Percentiles rank a stretch among this genome's conserved stretches.
These are phyloP conservation scores for Sclerotinia nivalis DNA, from an alignment of 2,329 filamentous ascomycete genomes.

Conservation along the genomic window DNA sequence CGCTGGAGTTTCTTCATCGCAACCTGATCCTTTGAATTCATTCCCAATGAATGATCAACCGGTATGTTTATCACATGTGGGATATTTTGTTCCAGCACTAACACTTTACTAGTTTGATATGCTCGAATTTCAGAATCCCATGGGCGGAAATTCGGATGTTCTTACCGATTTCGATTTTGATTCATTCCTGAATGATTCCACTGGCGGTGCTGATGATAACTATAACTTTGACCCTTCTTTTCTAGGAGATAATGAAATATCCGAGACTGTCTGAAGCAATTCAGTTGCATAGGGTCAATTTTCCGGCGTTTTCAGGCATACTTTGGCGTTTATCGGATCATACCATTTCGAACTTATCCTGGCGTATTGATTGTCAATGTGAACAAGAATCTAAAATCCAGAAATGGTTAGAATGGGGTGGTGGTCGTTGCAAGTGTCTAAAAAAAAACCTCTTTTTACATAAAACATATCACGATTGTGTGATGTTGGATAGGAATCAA, in stretches of 20 bases:
- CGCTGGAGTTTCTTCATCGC: conserved; percentile 48
- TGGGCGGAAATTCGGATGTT: conserved; percentile 54
- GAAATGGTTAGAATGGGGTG: conserved; percentile 23
- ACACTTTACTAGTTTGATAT: conserved; percentile 35
- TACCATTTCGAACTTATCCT: conserved; percentile 36
- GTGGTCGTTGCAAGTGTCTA: conserved; percentile 18
- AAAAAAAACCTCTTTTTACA: conserved; percentile 18
- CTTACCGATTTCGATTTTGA: conserved; percentile 69
- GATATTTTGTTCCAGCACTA: neutral
- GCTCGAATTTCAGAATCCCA: conserved; percentile 59
- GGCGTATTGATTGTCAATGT: conserved; percentile 37
- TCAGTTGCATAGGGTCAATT: conserved; percentile 28
- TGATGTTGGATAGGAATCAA: conserved; percentile 16
- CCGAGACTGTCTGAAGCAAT: conserved; percentile 50
- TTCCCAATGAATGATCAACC: conserved; percentile 48
- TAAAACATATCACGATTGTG: conserved; percentile 12
- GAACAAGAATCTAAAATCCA: conserved; percentile 32
- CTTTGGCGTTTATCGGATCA: conserved; percentile 41
- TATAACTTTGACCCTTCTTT: conserved; percentile 60
- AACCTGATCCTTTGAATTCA: conserved; percentile 50
- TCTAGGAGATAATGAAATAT: conserved; percentile 60
- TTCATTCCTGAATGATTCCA: conserved; percentile 60
- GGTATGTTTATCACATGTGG: conserved; percentile 27
- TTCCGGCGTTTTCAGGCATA: conserved; percentile 42
- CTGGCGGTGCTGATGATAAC: conserved; percentile 47